These are phyloP conservation scores for Metschnikowia arizonensis DNA, from an alignment of 805 yeast genomes.

Conservation along the genomic window DNA sequence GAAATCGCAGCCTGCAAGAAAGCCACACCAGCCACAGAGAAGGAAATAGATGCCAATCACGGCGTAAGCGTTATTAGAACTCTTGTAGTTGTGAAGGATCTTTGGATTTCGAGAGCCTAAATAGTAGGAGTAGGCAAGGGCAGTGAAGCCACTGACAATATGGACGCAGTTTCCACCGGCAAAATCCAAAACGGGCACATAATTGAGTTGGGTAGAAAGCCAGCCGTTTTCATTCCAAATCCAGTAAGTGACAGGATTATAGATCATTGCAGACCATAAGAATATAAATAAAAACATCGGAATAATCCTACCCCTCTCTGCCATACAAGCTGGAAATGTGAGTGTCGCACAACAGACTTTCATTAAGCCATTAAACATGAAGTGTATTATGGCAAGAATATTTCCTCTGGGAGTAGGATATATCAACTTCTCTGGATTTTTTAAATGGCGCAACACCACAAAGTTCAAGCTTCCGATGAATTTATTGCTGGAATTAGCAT, in stretches of 20 bases:
- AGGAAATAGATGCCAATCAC: slow-evolving; percentile 26
- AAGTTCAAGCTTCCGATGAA: slow-evolving; percentile 34
- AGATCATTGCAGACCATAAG: slow-evolving; percentile 38
- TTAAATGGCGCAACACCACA: slow-evolving; percentile 22
- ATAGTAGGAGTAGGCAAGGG: slow-evolving; percentile 40
- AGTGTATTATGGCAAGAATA: slow-evolving; percentile 34
- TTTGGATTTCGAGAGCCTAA: slow-evolving; percentile 42
- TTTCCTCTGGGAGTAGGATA: slow-evolving; percentile 38
- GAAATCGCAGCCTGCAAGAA: slow-evolving; percentile 41
- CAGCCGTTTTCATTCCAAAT: slow-evolving; percentile 43
- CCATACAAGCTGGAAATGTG: slow-evolving; percentile 43
- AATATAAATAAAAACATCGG: slow-evolving; percentile 41
- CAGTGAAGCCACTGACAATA: slow-evolving; percentile 43
- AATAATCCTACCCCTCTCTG: slow-evolving; percentile 39
- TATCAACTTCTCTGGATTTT: slow-evolving; percentile 6
- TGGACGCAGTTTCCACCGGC: slow-evolving; percentile 46
- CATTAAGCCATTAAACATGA: slow-evolving; percentile 38
- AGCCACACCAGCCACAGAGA: slow-evolving; percentile 40
- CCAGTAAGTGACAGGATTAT: slow-evolving; percentile 45
- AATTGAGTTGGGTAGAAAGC: slow-evolving; percentile 32
- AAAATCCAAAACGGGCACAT: slow-evolving; percentile 39
- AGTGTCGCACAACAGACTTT: slow-evolving; percentile 37
- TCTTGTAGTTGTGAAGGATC: slow-evolving; percentile 33
- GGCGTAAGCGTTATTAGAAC: slow-evolving; percentile 32
- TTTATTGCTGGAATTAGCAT: slow-evolving; percentile 29